Conservation (phyloP, 345 rosid species). For the Hirschfeldia incana region DNA sequence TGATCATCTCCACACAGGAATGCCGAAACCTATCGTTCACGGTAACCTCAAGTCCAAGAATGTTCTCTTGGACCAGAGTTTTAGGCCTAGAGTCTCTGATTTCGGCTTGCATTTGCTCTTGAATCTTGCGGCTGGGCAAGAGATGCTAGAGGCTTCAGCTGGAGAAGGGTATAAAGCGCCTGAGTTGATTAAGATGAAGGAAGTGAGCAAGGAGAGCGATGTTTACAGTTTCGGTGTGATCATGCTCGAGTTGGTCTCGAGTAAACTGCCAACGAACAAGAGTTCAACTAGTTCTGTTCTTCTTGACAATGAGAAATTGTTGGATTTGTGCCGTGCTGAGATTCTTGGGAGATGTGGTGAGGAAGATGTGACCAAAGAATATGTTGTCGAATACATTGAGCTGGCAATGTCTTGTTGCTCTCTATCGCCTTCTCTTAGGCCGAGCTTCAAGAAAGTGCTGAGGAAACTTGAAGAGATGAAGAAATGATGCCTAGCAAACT, state of each 20-base stretch:
- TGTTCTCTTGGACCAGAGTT: conserved; percentile 55
- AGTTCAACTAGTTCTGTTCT: conserved; percentile 36
- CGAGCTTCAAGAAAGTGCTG: conserved; percentile 60
- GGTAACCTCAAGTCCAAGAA: conserved; percentile 88
- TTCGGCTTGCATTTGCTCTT: conserved; percentile 68
- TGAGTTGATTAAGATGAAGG: conserved; percentile 84
- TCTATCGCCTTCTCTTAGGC: conserved; percentile 74
- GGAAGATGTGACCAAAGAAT: conserved; percentile 56
- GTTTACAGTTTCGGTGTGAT: conserved; percentile 74
- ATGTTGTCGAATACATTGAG: conserved; percentile 58
- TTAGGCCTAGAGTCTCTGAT: conserved; percentile 65
- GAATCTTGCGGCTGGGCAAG: conserved; percentile 67
- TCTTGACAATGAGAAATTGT: conserved; percentile 48
- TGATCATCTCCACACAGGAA: conserved; percentile 76
- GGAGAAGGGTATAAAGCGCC: conserved; percentile 92
- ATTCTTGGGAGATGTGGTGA: conserved; percentile 33
- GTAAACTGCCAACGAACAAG: conserved; percentile 55
- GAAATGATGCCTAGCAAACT: conserved; percentile 34
- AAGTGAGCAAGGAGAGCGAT: conserved; percentile 67
- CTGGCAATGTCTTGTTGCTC: conserved; percentile 87
- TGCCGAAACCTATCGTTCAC: conserved; percentile 60
- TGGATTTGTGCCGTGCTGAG: conserved; percentile 61
- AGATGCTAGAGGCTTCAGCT: conserved; percentile 71
- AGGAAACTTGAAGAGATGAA: conserved; percentile 67
- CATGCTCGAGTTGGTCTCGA: conserved; percentile 77